Evolutionary conservation across 495 filamentous ascomycete species (phyloP).

Genomic region (Lasiosphaeria miniovina): DNA sequence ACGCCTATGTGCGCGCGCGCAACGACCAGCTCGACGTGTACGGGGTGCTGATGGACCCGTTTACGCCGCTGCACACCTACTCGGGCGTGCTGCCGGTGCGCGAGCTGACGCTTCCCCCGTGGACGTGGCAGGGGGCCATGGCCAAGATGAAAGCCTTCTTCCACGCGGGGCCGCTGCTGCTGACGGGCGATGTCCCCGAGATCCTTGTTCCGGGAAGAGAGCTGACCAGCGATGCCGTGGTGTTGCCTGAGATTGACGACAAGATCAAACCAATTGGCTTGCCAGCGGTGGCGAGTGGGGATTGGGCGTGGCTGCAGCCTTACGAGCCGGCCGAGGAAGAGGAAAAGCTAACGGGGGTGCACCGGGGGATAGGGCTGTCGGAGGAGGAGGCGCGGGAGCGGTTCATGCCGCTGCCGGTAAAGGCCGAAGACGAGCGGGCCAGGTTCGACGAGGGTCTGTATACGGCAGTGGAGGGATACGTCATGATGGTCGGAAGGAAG

Average conservation of each 20-base stretch:
- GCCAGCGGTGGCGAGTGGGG: not conserved
- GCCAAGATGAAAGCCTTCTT: slow-evolving; percentile 48
- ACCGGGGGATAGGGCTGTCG: not conserved
- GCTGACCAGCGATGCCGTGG: not conserved
- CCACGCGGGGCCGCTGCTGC: slow-evolving; percentile 37
- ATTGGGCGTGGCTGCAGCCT: slow-evolving; percentile 6
- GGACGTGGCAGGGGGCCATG: slow-evolving; percentile 44
- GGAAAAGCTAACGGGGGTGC: not conserved
- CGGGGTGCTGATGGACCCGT: slow-evolving; percentile 45
- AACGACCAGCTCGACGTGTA: no score
- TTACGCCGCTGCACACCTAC: slow-evolving; percentile 40
- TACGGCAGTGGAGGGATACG: slow-evolving; percentile 44
- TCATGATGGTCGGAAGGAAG: no score
- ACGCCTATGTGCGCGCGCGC: no score
- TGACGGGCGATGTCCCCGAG: slow-evolving; percentile 13
- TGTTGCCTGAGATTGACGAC: not conserved
- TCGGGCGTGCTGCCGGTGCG: slow-evolving; percentile 36
- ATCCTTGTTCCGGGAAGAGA: not conserved
- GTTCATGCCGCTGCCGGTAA: not conserved
- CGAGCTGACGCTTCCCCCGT: slow-evolving; percentile 37
- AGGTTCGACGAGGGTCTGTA: slow-evolving; percentile 39
- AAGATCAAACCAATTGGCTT: no score
- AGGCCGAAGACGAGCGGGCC: slow-evolving; percentile 14
- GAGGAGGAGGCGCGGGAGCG: not conserved
- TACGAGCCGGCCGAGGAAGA: not conserved